These are phyloP conservation scores for Quercus bicolor DNA, from an alignment of 306 rosid genomes.

Conservation along the genomic window DNA sequence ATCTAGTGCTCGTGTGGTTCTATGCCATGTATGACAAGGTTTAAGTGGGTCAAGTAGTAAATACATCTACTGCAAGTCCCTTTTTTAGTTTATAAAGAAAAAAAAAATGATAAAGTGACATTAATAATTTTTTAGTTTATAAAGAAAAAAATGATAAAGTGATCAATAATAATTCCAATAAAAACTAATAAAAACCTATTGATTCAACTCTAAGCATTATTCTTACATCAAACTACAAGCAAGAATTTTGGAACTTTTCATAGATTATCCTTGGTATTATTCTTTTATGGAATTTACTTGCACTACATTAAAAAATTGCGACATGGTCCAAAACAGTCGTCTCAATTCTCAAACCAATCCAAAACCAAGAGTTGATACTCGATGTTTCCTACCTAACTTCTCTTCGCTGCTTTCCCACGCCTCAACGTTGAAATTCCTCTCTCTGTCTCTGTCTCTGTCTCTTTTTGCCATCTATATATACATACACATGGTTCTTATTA, in stretches of 20 bases:
- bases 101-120: no score
- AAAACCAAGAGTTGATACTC: constrained; percentile 4
- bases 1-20: no score
- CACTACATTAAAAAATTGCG: constrained; percentile 9
- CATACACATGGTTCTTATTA: background rate
- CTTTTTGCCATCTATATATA: background rate
- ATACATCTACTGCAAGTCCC: no score
- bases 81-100: no score
- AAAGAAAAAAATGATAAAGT: no score
- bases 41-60: no score
- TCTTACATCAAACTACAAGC: no score
- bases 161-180: no score
- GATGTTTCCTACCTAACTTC: constrained; percentile 55
- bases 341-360: background rate
- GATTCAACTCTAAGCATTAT: no score
- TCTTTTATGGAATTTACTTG: background rate
- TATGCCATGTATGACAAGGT: fast-evolving
- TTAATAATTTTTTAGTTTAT: no score
- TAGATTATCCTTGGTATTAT: background rate
- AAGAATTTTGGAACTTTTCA: no score
- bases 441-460: background rate
- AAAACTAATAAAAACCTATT: no score
- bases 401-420: constrained; percentile 37
- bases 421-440: constrained; percentile 31
- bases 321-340: constrained; percentile 51